Conservation (phyloP, 2,329 filamentous ascomycete species). For the Fusarium sororula region DNA sequence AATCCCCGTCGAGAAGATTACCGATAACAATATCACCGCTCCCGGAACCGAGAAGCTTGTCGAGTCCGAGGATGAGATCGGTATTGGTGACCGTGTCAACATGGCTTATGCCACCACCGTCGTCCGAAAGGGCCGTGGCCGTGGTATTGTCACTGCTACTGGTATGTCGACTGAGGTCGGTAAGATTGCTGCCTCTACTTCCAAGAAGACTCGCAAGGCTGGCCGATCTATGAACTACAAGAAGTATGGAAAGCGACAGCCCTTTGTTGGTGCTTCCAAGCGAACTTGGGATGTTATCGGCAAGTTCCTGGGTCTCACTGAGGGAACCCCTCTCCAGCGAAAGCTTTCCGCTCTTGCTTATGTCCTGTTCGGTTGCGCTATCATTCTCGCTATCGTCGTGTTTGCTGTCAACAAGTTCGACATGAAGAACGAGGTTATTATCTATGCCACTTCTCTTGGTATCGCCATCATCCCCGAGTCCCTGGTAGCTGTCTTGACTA, state of each 20-base stretch:
- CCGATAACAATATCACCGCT: slow-evolving; percentile 57
- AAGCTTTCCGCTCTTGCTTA: slow-evolving; percentile 83
- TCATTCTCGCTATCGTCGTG: slow-evolving; percentile 65
- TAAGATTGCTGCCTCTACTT: slow-evolving; percentile 69
- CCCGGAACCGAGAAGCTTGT: slow-evolving; percentile 58
- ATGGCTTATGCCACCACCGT: slow-evolving; percentile 79
- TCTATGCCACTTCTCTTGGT: slow-evolving; percentile 66
- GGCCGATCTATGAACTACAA: slow-evolving; percentile 62
- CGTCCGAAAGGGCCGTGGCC: slow-evolving; percentile 77
- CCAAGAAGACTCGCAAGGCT: slow-evolving; percentile 64
- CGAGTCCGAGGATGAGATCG: slow-evolving; percentile 59
- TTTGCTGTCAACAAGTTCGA: slow-evolving; percentile 66
- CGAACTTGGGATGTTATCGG: slow-evolving; percentile 60
- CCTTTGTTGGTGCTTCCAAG: slow-evolving; percentile 57
- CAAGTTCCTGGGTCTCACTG: slow-evolving; percentile 68
- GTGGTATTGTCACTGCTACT: slow-evolving; percentile 76
- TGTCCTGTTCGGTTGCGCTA: slow-evolving; percentile 76
- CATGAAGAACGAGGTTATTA: slow-evolving; percentile 61
- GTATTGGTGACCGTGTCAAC: slow-evolving; percentile 77
- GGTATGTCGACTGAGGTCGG: slow-evolving; percentile 78
- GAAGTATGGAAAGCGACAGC: slow-evolving; percentile 62
- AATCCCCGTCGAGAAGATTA: slow-evolving; percentile 73
- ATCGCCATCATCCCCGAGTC: slow-evolving; percentile 72
- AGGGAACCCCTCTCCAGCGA: slow-evolving; percentile 81
- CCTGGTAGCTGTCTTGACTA: slow-evolving; percentile 74